Conservation (phyloP, 345 rosid genomes). For the Sisymbrium irio region DNA sequence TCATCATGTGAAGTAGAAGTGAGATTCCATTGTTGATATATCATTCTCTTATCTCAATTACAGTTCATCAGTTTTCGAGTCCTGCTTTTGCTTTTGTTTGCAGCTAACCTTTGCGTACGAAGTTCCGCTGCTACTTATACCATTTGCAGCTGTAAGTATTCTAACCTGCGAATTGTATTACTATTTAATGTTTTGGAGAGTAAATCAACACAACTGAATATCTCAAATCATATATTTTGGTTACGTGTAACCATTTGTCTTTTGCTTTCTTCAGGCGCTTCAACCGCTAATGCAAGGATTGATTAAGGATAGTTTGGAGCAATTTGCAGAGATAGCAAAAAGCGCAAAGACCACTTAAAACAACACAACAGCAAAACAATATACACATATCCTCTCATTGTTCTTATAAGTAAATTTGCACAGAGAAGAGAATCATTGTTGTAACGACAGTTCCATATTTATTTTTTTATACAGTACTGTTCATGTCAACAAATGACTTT, state of each 20-base stretch:
- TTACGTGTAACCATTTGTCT: background rate
- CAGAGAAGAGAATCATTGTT: slow-evolving; percentile 26
- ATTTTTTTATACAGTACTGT: background rate
- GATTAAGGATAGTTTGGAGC: slow-evolving; percentile 60
- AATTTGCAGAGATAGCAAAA: slow-evolving; percentile 49
- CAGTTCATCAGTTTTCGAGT: background rate
- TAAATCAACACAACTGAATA: background rate
- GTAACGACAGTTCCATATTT: slow-evolving; percentile 7
- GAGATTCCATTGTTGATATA: slow-evolving; percentile 32
- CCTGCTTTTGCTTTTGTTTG: slow-evolving; percentile 23
- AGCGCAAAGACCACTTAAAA: slow-evolving; percentile 29
- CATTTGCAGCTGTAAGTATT: slow-evolving; percentile 74
- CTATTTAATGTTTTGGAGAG: background rate
- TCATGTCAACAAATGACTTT: background rate
- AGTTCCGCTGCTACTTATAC: slow-evolving; percentile 74
- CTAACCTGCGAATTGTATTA: background rate
- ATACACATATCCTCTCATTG: background rate
- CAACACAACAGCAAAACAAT: slow-evolving; percentile 11
- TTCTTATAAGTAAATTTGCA: slow-evolving; percentile 24
- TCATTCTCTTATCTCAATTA: background rate
- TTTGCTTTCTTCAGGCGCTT: slow-evolving; percentile 56
- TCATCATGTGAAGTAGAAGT: slow-evolving; percentile 75
- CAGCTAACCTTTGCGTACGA: slow-evolving; percentile 96
- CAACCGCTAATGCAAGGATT: slow-evolving; percentile 75
- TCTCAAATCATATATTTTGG: background rate